Evolutionary conservation across 2,329 filamentous ascomycete species (phyloP), one percentile per base, ranked within the genome.

Genomic region (Geoglossum cookeanum): DNA sequence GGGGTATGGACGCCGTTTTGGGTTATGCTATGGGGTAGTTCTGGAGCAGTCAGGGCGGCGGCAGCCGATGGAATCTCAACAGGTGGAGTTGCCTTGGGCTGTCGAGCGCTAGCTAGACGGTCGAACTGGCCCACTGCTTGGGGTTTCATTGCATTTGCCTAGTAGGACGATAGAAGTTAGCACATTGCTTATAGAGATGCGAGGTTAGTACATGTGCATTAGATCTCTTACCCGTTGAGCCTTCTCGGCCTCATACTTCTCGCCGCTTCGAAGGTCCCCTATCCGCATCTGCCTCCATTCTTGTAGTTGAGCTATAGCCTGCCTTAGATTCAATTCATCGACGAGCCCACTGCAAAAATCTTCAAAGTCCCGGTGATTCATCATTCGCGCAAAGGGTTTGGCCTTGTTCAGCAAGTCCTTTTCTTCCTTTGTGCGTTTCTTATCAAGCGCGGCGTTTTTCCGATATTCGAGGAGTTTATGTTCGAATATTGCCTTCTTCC

Each of bases 401-500:
- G 89, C 85, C 68, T 94, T 95, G 71, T 91, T 91, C 15, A 95
- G 70, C 13, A 97, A 71, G 56, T 97, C 92, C 57, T 85, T 80
- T 69, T 98, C 92, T 67, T 98, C 92, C 67, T 97, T 97, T 0
- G 88, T 94, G 37, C 90, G 80, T 71, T 90, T 95, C 78, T 97
- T 98, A 66, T 98, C 92, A 3, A 84, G 69, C 55, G 88, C 85
- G 30, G 80, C 84, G 67, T 95, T 95, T 69, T 95, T 94, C 60
- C 89, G 78, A 66, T 98, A 98, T 58, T 98, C 91, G 3, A 98
- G 75, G 32, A 98, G 75, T 59, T 86, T 86, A 69, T 98, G 92
- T 67, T 97, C 90, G 64, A 98, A 97, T 4, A 98, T 85, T 55
- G 97, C 85, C 72, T 92, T 94, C 71, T 98, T 98, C 51, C 92